Percentiles rank a stretch among this genome's conserved stretches.
phyloP scores from a whole-genome alignment of 2,329 filamentous ascomycete species.

The Arthrobotrys pseudoclavata region DNA sequence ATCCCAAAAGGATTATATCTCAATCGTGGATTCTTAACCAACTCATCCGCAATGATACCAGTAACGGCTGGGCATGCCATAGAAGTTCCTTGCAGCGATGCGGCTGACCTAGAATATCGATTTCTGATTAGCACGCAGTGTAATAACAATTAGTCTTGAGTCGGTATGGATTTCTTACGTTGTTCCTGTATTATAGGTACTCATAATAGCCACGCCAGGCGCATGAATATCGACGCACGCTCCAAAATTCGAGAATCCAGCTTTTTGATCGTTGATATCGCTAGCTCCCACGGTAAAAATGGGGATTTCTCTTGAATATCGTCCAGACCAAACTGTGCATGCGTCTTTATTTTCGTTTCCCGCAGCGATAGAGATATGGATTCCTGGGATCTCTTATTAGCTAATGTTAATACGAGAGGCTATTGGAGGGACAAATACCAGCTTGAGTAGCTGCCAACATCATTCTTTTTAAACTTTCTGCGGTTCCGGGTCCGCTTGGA shows the following conservation, averaged over 20 bases:
- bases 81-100: conserved; percentile 72
- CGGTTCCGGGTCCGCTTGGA: conserved; percentile 68
- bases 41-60: conserved; percentile 61
- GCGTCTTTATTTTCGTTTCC: conserved; percentile 65
- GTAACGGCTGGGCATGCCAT: conserved; percentile 74
- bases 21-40: conserved; percentile 57
- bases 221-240: conserved; percentile 72
- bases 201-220: conserved; percentile 71
- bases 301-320: conserved; percentile 65
- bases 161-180: conserved; percentile 61
- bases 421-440: background rate
- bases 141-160: too few relatives aligned
- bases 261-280: conserved; percentile 65
- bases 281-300: conserved; percentile 67
- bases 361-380: conserved; percentile 67
- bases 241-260: conserved; percentile 68
- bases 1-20: conserved; percentile 58
- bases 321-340: conserved; percentile 64
- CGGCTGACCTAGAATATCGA: conserved; percentile 65
- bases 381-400: conserved; percentile 4
- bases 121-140: background rate
- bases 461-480: background rate
- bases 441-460: background rate
- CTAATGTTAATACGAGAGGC: background rate
- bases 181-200: conserved; percentile 70